Conservation (phyloP, 441 rosid genomes). For the Syzygium syzygioides region DNA sequence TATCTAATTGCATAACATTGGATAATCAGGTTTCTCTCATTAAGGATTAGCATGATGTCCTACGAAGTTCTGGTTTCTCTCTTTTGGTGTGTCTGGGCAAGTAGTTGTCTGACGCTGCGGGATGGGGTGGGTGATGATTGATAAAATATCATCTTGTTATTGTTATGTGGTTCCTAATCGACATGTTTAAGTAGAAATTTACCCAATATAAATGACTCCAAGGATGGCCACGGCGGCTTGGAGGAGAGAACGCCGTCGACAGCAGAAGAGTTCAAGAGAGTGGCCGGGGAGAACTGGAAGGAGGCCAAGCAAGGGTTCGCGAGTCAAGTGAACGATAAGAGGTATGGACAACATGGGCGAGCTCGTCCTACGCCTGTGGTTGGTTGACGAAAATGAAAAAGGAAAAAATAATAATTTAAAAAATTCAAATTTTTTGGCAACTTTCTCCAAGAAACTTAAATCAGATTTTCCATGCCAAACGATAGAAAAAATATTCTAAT, state of each 20-base stretch:
- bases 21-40: not conserved
- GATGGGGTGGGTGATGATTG: not conserved
- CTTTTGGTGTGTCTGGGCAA: not conserved
- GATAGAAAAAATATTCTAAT: too few relatives aligned
- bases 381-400: fast-evolving
- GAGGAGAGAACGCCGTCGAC: conserved; percentile 7
- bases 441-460: too few relatives aligned
- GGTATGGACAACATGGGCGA: not conserved
- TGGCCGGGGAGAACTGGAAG: not conserved
- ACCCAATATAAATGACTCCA: not conserved
- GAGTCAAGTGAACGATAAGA: not conserved
- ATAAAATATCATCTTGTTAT: not conserved
- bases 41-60: not conserved
- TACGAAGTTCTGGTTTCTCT: not conserved
- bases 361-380: too few relatives aligned
- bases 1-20: too few relatives aligned
- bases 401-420: too few relatives aligned
- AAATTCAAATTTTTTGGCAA: too few relatives aligned
- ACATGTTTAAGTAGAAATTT: not conserved
- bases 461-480: too few relatives aligned
- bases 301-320: not conserved
- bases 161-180: not conserved
- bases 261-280: not conserved
- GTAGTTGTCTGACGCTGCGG: not conserved
- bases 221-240: not conserved